These are phyloP conservation scores for Alternaria angustiovoidea DNA, from an alignment of 2,329 filamentous ascomycete species.

Conservation along the genomic window DNA sequence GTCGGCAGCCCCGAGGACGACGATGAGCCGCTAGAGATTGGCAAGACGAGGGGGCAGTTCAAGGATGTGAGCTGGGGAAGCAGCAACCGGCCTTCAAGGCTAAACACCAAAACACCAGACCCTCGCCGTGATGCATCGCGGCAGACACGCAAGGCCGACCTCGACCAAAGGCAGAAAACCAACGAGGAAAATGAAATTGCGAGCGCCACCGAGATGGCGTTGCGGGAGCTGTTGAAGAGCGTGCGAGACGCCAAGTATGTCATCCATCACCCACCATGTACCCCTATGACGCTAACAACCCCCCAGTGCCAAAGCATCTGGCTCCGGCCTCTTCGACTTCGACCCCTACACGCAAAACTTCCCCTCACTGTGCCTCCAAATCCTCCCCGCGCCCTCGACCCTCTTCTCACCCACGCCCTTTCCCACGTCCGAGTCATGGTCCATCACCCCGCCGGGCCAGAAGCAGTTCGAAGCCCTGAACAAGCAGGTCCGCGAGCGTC, in stretches of 20 bases:
- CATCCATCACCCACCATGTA: neutral
- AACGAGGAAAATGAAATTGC: constrained; percentile 80
- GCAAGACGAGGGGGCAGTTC: constrained; percentile 54
- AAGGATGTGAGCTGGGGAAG: constrained; percentile 78
- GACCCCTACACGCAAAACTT: constrained; percentile 87
- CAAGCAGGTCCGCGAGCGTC: constrained; percentile 71
- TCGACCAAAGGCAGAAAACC: constrained; percentile 70
- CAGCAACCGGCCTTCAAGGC: constrained; percentile 68
- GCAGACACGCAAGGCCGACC: constrained; percentile 62
- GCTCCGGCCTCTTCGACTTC: constrained; percentile 71
- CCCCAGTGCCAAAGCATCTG: constrained; percentile 55
- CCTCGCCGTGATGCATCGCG: constrained; percentile 48
- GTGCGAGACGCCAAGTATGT: constrained; percentile 81
- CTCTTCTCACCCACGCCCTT: constrained; percentile 84
- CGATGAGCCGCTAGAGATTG: constrained; percentile 37
- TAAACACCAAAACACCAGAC: constrained; percentile 57
- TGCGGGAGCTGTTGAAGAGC: constrained; percentile 82
- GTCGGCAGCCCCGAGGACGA: constrained; percentile 34
- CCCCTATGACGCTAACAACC: neutral
- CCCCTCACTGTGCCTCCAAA: constrained; percentile 81
- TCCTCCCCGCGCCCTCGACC: constrained; percentile 81
- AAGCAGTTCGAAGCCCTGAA: constrained; percentile 78
- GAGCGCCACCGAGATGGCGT: constrained; percentile 81
- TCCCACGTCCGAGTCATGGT: constrained; percentile 80
- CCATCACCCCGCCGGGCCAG: constrained; percentile 75